Evolutionary conservation across 805 yeast species (phyloP), one percentile per base, ranked within the genome.

Genomic region (Candida xiaguanensis): DNA sequence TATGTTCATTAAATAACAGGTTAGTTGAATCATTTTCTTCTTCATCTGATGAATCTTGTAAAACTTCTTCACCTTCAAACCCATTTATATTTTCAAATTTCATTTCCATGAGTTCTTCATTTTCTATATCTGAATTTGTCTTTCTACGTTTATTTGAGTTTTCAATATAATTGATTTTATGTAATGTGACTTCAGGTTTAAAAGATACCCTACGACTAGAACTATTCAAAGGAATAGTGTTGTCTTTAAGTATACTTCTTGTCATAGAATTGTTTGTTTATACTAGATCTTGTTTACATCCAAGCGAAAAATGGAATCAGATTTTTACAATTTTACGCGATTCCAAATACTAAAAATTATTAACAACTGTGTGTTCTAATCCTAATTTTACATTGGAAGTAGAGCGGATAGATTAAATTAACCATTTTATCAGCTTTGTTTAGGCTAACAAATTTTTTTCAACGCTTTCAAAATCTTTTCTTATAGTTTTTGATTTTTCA

Each of bases 161-260:
- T 7, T 60, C 64, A 32, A 61, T 59, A 43, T 58, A 55, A 43
- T 61, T 79, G 47, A 72, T 69, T 50, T 78, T 75, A 50, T 80
- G 85, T 29, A 81, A 65, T 3, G 84, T 80, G 0, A 80, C 86
- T 48, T 80, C 85, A 1, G 85, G 85, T 1, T 90, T 90, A 66
- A 85, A 85, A 4, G 88, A 80, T 4, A 85, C 91, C 18, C 91
- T 60, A 41, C 91, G 60, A 26, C 61, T 51, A 19, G 42, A 47
- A 33, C 41, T 44, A 17, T 41, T 35, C 14, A 55, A 31, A 2
- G 60, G 60, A 15, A 53, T 38, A 2, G 60, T 51, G 23, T 49
- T 49, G 27, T 55, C 60, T 29, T 50, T 51, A 12, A 58, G 43
- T 14, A 57, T 56, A 34, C 61, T 48, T 39, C 53, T 55, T 12